Conservation (phyloP, 2,329 filamentous ascomycete genomes). For the Calonectria leucothoes region DNA sequence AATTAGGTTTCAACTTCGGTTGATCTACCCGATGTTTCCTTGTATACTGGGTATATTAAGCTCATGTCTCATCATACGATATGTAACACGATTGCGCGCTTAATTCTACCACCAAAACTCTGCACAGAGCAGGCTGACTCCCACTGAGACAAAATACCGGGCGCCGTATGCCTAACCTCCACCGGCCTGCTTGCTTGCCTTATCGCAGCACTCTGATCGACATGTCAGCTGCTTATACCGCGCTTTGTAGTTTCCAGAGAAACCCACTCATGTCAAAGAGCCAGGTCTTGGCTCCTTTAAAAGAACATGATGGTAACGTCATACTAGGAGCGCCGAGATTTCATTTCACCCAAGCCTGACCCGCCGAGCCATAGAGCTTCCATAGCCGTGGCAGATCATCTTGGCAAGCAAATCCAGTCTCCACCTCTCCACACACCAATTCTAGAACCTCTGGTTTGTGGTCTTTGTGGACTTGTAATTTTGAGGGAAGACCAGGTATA, state of each 20-base stretch:
- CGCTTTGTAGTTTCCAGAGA: not conserved
- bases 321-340: not conserved
- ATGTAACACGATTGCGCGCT: too few species aligned
- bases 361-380: not conserved
- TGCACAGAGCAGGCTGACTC: not conserved
- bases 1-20: not conserved
- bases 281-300: not conserved
- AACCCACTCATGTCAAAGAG: not conserved
- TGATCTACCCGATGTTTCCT: not conserved
- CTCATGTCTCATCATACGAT: too few species aligned
- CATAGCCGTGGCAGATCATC: not conserved
- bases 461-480: not conserved
- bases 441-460: not conserved
- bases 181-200: not conserved
- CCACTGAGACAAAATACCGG: not conserved
- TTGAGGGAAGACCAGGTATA: not conserved
- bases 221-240: not conserved
- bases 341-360: not conserved
- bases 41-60: too few species aligned
- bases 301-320: not conserved
- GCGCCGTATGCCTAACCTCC: not conserved
- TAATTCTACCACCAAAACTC: not conserved
- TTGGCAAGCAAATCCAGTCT: not conserved
- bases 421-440: not conserved
- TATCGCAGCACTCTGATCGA: not conserved